Conservation (phyloP, 768 basidiomycete species). For the Boletus pseudo-olivaceus region DNA sequence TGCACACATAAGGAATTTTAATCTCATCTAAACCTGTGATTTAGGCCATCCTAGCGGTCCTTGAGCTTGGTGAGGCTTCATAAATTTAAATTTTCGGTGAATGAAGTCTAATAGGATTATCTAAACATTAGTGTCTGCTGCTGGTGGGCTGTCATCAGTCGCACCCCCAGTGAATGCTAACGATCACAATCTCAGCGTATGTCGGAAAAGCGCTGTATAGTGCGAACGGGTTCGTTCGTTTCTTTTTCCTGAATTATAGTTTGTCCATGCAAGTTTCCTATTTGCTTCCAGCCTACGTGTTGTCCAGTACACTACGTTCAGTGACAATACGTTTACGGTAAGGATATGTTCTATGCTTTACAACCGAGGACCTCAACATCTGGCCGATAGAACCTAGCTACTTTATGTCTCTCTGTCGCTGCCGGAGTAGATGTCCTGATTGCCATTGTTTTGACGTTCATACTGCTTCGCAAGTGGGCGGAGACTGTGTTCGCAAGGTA, state of each 20-base stretch:
- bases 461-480: neutral
- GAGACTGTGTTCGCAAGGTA: neutral
- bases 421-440: neutral
- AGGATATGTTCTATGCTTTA: too few relatives aligned
- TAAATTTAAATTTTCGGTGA: accelerated
- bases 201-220: too few relatives aligned
- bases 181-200: too few relatives aligned
- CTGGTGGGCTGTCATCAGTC: too few relatives aligned
- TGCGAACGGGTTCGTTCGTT: too few relatives aligned
- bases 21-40: neutral
- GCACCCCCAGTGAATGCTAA: too few relatives aligned
- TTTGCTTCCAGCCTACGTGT: too few relatives aligned
- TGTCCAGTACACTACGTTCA: too few relatives aligned
- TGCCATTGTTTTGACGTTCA: neutral
- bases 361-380: neutral
- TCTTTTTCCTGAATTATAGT: too few relatives aligned
- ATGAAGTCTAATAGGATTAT: neutral
- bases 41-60: neutral
- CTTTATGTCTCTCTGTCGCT: neutral
- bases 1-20: neutral
- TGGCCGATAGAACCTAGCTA: neutral
- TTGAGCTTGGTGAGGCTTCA: slow-evolving; percentile 10
- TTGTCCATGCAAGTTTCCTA: too few relatives aligned
- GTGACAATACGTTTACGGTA: too few relatives aligned
- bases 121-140: too few relatives aligned